A percentile compares a stretch with the other conserved stretches of the same genome.
Evolutionary conservation across 495 filamentous ascomycete species (phyloP).

Genomic region (Durotheca rogersii): DNA sequence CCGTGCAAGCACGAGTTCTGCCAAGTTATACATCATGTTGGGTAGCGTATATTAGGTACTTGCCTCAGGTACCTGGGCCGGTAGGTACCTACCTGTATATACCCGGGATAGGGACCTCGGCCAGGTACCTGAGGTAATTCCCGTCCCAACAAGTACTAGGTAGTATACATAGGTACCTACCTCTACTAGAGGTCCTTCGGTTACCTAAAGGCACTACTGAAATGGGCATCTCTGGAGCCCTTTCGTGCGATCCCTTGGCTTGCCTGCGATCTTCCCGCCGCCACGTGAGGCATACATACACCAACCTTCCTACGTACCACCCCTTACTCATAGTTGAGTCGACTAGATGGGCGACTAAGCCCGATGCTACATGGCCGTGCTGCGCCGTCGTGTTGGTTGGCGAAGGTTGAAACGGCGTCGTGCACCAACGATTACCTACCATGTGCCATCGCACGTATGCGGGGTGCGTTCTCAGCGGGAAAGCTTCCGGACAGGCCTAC

Average conservation of each 20-base stretch:
- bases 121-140: too few species aligned
- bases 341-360: constrained; percentile 19
- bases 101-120: too few species aligned
- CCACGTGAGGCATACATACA: constrained; percentile 28
- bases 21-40: too few species aligned
- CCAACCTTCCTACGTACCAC: constrained; percentile 1
- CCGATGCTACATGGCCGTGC: constrained; percentile 15
- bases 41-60: too few species aligned
- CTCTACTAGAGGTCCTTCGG: too few species aligned
- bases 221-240: constrained; percentile 18
- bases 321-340: constrained; percentile 10
- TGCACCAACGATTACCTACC: too few species aligned
- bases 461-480: constrained; percentile 31
- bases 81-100: too few species aligned
- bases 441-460: constrained; percentile 22
- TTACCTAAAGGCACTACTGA: too few species aligned
- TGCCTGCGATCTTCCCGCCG: constrained; percentile 30
- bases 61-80: too few species aligned
- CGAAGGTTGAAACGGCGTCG: constrained; percentile 14
- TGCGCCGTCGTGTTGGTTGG: constrained; percentile 5
- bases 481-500: constrained; percentile 28
- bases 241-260: constrained; percentile 24
- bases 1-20: too few species aligned
- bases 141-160: too few species aligned
- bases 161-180: too few species aligned